Evolutionary conservation across 2,329 filamentous ascomycete species (phyloP), one percentile per base, ranked within the genome.

Genomic region (Diaporthe australafricana): DNA sequence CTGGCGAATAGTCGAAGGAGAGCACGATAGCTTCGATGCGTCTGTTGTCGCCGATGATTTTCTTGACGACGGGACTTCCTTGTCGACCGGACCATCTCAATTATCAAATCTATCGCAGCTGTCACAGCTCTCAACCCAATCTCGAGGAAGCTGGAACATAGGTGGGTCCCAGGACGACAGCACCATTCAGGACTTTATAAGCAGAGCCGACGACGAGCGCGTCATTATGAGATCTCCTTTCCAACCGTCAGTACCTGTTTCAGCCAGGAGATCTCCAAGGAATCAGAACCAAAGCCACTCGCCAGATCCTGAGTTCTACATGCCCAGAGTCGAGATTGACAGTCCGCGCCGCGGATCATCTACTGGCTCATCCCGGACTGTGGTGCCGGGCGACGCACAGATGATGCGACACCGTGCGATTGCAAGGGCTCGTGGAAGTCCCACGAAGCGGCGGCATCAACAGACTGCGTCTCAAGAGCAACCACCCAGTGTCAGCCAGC

Each of bases 1-100:
- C 25, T 90, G 88, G 88, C 88, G 88, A 75, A 84, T 90, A 81
- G 87, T 90, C 16, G 88, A 90, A 71, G 87, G 84, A 77, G 88
- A 90, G 70, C 86, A 90, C 78, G 88, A 90, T 77, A 89, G 87
- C 76, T 90, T 90, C 77, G 88, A 89, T 75, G 89, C 87, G 7
- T 85, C 85, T 12, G 82, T 89, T 68, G 79, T 89, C 20, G 84
- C 85, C 9, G 83, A 84, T 42, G 78, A 86, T 38, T 79, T 79
- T 45, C 81, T 82, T 55, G 84, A 85, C 53, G 81, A 84, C 60
- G 79, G 83, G 32, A 74, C 80, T 30, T 75, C 82, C 63, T 72
- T 83, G 1, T 84, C 84, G 56, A 84, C 83, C 76, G 81, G 83
- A 53, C 86, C 86, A 16, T 88, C 87, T 1, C 87, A 88, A 70